These are phyloP conservation scores for Nigrospora sphaerica DNA, from an alignment of 2,329 filamentous ascomycete genomes.

Conservation along the genomic window DNA sequence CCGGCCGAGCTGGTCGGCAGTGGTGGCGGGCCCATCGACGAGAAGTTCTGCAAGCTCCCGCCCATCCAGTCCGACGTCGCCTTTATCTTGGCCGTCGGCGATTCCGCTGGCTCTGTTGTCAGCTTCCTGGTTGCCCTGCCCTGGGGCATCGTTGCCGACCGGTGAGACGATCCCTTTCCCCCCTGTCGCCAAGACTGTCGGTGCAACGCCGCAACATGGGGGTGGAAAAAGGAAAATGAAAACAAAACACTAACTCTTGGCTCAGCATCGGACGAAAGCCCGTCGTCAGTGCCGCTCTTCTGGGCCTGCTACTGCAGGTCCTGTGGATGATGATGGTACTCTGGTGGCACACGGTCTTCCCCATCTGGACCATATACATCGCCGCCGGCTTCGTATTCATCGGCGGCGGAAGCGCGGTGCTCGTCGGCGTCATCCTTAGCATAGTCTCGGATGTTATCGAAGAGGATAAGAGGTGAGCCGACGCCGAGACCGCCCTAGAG, in stretches of 20 bases:
- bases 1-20: slow-evolving; percentile 1
- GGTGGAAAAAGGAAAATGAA: too few relatives aligned
- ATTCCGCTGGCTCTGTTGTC: slow-evolving; percentile 21
- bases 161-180: slow-evolving; percentile 9
- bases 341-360: slow-evolving; percentile 23
- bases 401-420: slow-evolving; percentile 26
- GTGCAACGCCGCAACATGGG: too few relatives aligned
- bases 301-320: slow-evolving; percentile 19
- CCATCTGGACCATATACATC: slow-evolving; percentile 25
- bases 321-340: slow-evolving; percentile 22
- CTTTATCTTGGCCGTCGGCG: slow-evolving; percentile 22
- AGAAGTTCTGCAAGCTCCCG: slow-evolving; percentile 25
- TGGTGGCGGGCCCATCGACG: slow-evolving; percentile 21
- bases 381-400: slow-evolving; percentile 22
- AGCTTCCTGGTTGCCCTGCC: slow-evolving; percentile 27
- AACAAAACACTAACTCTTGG: background rate
- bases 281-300: slow-evolving; percentile 21
- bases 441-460: slow-evolving; percentile 28
- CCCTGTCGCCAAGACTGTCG: background rate
- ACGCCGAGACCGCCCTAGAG: background rate
- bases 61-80: slow-evolving; percentile 27
- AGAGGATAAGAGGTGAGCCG: slow-evolving; percentile 22
- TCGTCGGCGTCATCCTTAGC: slow-evolving; percentile 22
- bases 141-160: slow-evolving; percentile 29
- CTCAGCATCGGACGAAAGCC: slow-evolving; percentile 26